These are phyloP conservation scores for Mycosphaerelloides madeirae DNA, from an alignment of 2,329 filamentous ascomycete species.

Conservation along the genomic window DNA sequence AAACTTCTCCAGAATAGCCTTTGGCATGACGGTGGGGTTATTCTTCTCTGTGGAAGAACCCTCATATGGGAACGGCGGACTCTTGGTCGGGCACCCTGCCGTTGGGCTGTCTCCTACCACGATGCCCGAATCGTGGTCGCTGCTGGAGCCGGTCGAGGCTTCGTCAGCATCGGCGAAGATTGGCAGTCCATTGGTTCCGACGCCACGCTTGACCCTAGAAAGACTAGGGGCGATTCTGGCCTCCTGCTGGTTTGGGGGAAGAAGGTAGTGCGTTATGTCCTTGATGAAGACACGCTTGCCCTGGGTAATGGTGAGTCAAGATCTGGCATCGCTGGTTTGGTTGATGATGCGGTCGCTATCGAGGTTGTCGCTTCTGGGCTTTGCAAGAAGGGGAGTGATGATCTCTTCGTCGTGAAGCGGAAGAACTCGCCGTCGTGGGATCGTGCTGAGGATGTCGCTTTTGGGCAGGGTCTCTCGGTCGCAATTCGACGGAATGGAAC, in stretches of 20 bases:
- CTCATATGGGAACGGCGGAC: conserved; percentile 52
- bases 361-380: no score
- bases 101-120: conserved; percentile 25
- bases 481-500: no score
- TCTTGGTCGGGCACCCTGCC: conserved; percentile 22
- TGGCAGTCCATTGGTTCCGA: conserved; percentile 47
- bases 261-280: conserved; percentile 89
- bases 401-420: no score
- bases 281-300: conserved; percentile 96
- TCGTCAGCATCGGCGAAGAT: conserved; percentile 31
- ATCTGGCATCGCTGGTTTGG: no score
- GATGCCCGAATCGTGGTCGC: conserved; percentile 28
- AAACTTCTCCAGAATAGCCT: conserved; percentile 68
- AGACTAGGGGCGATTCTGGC: conserved; percentile 76
- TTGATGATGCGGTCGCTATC: no score
- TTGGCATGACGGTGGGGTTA: conserved; percentile 83
- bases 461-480: no score
- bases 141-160: conserved; percentile 8
- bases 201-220: conserved; percentile 50
- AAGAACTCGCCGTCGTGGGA: no score
- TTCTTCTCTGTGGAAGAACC: conserved; percentile 55
- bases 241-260: conserved; percentile 66
- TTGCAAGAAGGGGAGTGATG: no score
- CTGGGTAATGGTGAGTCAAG: conserved; percentile 40
- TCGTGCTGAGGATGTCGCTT: no score